Evolutionary conservation across 108 stramenopile species (phyloP), one percentile per base, ranked within the genome.

Genomic region (Skeletonema menzelii): DNA sequence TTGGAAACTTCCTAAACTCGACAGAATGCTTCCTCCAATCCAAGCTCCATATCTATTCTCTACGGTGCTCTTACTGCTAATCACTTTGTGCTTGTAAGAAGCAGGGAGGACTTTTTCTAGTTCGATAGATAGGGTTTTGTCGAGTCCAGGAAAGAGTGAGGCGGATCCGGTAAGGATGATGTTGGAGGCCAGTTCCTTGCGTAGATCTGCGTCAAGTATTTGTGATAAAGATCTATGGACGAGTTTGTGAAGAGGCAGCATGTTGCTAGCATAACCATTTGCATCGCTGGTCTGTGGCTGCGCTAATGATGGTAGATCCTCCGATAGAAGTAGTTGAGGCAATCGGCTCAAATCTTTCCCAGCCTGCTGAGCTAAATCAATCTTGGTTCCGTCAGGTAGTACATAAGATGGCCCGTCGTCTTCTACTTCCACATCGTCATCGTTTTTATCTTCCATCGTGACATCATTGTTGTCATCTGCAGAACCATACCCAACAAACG

Each of bases 1-100:
- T 77, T 97, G 93, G 87, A 99, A 99, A 70, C 95, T 97, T 8
- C 96, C 94, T 28, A 99, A 84, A 44, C 94, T 95, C 7, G 96
- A 94, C 75, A 98, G 79, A 30, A 99, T 94, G 59, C 91, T 91
- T 14, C 92, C 98, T 19, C 98, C 98, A 63, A 96, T 95, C 97
- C 97, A 99, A 15, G 89, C 72, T 40, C 90, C 84, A 67, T 85
- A 94, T 61, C 86, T 84, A 67, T 92, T 84, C 72, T 94, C 96
- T 11, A 87, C 86, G 8, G 83, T 69, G 68, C 85, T 72, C 31
- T 77, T 77, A 34, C 82, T 79, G 14, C 85, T 85, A 56, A 91
- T 75, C 13, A 95, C 89, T 61, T 87, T 91, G 70, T 83, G 76
- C 67, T 86, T 92, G 60, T 79, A 86, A 37, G 84, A 77, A 27